Evolutionary conservation across 1,284 basidiomycete genomes (phyloP).

Genomic region (Ceratobasidium sp.): DNA sequence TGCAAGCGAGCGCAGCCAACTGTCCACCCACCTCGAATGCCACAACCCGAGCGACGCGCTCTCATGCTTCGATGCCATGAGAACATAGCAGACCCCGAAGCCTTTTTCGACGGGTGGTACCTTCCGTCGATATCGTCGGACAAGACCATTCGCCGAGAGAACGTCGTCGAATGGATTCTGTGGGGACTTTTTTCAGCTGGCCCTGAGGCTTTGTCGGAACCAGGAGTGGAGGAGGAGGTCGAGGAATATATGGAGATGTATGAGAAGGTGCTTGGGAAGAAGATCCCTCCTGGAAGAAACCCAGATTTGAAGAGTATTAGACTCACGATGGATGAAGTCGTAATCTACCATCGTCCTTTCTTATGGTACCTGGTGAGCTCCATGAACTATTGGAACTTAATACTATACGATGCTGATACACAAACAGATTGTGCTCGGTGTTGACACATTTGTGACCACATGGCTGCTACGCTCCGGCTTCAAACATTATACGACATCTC

Average conservation of each 20-base stretch:
- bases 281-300: constrained; percentile 57
- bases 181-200: constrained; percentile 68
- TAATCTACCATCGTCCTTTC: constrained; percentile 65
- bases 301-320: constrained; percentile 60
- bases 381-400: neutral
- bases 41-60: constrained; percentile 58
- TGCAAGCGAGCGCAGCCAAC: too few species aligned
- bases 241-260: constrained; percentile 58
- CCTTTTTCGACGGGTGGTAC: constrained; percentile 67
- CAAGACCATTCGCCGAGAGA: constrained; percentile 58
- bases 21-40: constrained; percentile 56
- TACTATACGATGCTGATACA: neutral
- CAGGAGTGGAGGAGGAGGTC: constrained; percentile 63
- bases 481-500: constrained; percentile 61
- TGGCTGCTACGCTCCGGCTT: constrained; percentile 61
- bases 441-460: constrained; percentile 62
- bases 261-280: constrained; percentile 56
- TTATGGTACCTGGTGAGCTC: constrained; percentile 68
- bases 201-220: constrained; percentile 51
- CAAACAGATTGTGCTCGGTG: constrained; percentile 62
- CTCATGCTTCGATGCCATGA: constrained; percentile 64
- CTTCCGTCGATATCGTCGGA: constrained; percentile 50
- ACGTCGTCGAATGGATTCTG: constrained; percentile 69
- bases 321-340: constrained; percentile 66
- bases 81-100: constrained; percentile 50